Evolutionary conservation across 192 early-diverging fungal species (phyloP).

Genomic region (Coemansia brasiliensis): DNA sequence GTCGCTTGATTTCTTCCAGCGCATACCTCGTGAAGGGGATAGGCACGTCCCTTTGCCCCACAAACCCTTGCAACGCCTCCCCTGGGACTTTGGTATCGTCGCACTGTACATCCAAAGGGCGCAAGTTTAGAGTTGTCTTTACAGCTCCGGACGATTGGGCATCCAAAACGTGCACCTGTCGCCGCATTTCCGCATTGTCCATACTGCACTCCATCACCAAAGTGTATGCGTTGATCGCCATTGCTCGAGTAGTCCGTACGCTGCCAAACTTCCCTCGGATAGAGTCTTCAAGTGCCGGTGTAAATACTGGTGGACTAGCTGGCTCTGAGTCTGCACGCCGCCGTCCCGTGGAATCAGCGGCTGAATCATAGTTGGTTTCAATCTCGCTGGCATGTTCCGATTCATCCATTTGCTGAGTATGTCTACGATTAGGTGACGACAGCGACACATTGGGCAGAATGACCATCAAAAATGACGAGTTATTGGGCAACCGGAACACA

Average conservation of each 20-base stretch:
- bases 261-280: slow-evolving; percentile 15
- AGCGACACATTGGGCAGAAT: slow-evolving; percentile 47
- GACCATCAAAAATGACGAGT: slow-evolving; percentile 52
- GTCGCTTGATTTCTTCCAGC: slow-evolving; percentile 36
- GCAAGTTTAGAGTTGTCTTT: slow-evolving; percentile 39
- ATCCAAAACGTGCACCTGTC: slow-evolving; percentile 29
- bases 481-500: slow-evolving; percentile 50
- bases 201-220: slow-evolving; percentile 55
- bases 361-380: neutral
- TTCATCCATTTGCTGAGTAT: neutral
- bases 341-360: neutral
- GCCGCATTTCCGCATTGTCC: slow-evolving; percentile 50
- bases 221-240: slow-evolving; percentile 39
- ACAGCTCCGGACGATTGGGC: neutral
- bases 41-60: slow-evolving; percentile 39
- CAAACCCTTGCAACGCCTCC: slow-evolving; percentile 39
- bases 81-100: slow-evolving; percentile 31
- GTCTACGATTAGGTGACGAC: slow-evolving; percentile 27
- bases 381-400: neutral
- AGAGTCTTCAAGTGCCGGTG: slow-evolving; percentile 36
- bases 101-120: slow-evolving; percentile 21
- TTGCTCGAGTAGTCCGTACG: neutral
- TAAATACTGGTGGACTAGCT: slow-evolving; percentile 33
- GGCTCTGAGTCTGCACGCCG: slow-evolving; percentile 25
- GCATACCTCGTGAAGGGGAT: slow-evolving; percentile 49